These are phyloP conservation scores for Phytopythium oedochilum DNA, from an alignment of 352 stramenopile genomes.

Conservation along the genomic window DNA sequence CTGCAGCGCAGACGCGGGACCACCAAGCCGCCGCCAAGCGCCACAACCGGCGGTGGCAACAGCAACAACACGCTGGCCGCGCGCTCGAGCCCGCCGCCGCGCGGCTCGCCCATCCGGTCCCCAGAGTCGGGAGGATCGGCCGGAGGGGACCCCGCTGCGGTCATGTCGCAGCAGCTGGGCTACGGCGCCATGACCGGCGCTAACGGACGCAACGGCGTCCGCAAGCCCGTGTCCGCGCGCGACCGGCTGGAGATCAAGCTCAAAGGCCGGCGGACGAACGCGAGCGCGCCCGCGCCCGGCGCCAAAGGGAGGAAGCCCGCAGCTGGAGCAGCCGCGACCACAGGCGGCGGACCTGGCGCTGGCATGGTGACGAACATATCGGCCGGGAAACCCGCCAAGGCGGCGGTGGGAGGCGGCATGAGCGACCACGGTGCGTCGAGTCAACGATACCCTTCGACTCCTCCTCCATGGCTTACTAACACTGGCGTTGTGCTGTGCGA, in stretches of 20 bases:
- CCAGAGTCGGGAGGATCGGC: slow-evolving; percentile 36
- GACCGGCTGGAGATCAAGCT: slow-evolving; percentile 75
- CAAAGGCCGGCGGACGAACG: slow-evolving; percentile 43
- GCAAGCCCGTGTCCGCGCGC: slow-evolving; percentile 65
- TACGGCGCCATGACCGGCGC: not conserved
- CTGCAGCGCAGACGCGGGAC: slow-evolving; percentile 63
- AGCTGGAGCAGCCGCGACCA: not conserved
- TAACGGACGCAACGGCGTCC: slow-evolving; percentile 3
- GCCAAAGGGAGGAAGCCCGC: slow-evolving; percentile 26
- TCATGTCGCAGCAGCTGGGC: slow-evolving; percentile 5
- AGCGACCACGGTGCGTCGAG: slow-evolving; percentile 6
- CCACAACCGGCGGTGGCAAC: not conserved
- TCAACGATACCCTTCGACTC: slow-evolving; percentile 17
- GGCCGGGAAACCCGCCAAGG: slow-evolving; percentile 43
- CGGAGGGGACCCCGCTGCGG: slow-evolving; percentile 3
- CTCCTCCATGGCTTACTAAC: not conserved
- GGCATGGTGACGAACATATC: slow-evolving; percentile 58
- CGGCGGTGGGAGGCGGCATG: not conserved
- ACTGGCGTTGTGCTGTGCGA: not conserved
- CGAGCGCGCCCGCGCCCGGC: slow-evolving; percentile 4
- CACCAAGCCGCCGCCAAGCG: slow-evolving; percentile 25
- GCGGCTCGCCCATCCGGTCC: slow-evolving; percentile 62
- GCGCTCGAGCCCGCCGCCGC: slow-evolving; percentile 43
- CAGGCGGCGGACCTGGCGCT: not conserved
- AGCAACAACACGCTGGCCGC: slow-evolving; percentile 13